A percentile compares a stretch with the other conserved stretches of the same genome.
These are phyloP conservation scores for Neofusicoccum umdonicola DNA, from an alignment of 2,329 filamentous ascomycete species.

Conservation along the genomic window DNA sequence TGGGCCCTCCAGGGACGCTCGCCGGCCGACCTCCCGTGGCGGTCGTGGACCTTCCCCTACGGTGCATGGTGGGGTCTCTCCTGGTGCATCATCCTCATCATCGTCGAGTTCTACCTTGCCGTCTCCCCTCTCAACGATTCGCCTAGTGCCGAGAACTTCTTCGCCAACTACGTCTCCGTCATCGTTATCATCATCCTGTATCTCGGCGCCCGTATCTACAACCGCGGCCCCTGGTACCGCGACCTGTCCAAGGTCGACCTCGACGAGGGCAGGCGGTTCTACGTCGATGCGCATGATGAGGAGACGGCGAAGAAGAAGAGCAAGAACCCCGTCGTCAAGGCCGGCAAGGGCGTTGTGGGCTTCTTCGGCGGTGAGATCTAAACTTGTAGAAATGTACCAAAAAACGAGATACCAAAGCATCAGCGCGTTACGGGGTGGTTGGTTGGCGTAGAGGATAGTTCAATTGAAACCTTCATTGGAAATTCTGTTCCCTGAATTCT, in stretches of 20 bases:
- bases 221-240: conserved; percentile 38
- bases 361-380: conserved; percentile 14
- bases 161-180: conserved; percentile 48
- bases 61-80: conserved; percentile 45
- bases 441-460: background rate
- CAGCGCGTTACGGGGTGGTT: background rate
- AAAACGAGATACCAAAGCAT: background rate
- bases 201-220: conserved; percentile 40
- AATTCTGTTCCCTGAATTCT: background rate
- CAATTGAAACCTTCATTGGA: background rate
- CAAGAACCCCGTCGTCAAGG: conserved; percentile 2
- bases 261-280: conserved; percentile 31
- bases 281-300: conserved; percentile 21
- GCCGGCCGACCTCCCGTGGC: conserved; percentile 62
- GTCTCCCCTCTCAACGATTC: conserved; percentile 43
- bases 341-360: conserved; percentile 13
- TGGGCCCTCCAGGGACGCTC: conserved; percentile 59
- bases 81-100: conserved; percentile 46
- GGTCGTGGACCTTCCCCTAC: conserved; percentile 45
- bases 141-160: conserved; percentile 43
- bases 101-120: conserved; percentile 49
- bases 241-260: conserved; percentile 35
- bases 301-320: conserved; percentile 17
- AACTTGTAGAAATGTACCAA: background rate
- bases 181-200: conserved; percentile 44